Evolutionary conservation across 2,329 filamentous ascomycete genomes (phyloP).

Genomic region (Didymella pomorum): DNA sequence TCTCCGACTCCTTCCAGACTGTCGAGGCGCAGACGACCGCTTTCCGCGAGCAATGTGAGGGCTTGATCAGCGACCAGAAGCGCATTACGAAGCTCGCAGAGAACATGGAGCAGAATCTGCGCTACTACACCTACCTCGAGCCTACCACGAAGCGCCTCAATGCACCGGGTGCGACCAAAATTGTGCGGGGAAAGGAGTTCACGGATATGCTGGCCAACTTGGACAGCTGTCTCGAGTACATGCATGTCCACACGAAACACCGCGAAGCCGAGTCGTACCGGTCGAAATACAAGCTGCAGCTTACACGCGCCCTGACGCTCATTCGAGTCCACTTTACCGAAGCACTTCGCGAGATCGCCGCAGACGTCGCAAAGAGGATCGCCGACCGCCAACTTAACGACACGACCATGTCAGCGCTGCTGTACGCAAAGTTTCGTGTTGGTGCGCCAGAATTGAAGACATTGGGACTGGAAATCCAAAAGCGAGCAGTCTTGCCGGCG

Average conservation of each 20-base stretch:
- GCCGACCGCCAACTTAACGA: conserved; percentile 74
- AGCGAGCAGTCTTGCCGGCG: conserved; percentile 67
- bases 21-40: conserved; percentile 92
- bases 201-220: conserved; percentile 86
- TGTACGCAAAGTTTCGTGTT: conserved; percentile 76
- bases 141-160: conserved; percentile 89
- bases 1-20: conserved; percentile 85
- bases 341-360: conserved; percentile 67
- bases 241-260: conserved; percentile 84
- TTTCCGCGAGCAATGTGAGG: conserved; percentile 92
- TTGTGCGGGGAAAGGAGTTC: conserved; percentile 86
- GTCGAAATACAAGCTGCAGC: conserved; percentile 82
- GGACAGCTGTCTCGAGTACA: conserved; percentile 91
- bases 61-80: conserved; percentile 81
- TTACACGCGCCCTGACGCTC: conserved; percentile 73
- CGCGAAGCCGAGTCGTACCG: conserved; percentile 88
- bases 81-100: conserved; percentile 81
- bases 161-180: conserved; percentile 84
- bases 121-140: conserved; percentile 94
- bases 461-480: conserved; percentile 72
- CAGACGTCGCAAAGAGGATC: conserved; percentile 69
- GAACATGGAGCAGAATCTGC: conserved; percentile 86
- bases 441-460: conserved; percentile 71
- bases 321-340: conserved; percentile 72
- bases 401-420: conserved; percentile 73